Percentiles rank a stretch among this genome's conserved stretches.
These are phyloP conservation scores for Eucalyptus sp. DNA, from an alignment of 345 rosid genomes.

Conservation along the genomic window DNA sequence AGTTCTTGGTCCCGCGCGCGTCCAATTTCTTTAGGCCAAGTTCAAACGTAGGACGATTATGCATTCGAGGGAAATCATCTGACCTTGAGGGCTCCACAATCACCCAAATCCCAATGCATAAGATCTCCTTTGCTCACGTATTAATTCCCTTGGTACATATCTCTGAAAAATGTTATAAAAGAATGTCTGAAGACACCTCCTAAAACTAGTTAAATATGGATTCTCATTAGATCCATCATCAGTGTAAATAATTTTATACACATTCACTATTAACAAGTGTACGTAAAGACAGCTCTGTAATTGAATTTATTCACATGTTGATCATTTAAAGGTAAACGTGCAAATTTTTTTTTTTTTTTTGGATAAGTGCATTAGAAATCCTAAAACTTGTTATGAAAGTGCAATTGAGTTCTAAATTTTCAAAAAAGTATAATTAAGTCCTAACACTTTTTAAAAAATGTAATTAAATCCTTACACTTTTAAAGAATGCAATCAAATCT, in stretches of 20 bases:
- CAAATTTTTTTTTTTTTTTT: too few species aligned
- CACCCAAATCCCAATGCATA: not conserved
- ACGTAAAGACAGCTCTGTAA: not conserved
- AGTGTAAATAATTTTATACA: not conserved
- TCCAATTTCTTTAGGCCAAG: not conserved
- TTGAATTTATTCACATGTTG: not conserved
- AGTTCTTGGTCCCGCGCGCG: not conserved
- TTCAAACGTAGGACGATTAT: not conserved
- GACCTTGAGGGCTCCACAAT: not conserved
- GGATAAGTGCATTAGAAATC: accelerated
- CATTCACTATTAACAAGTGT: not conserved
- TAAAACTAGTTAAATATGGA: not conserved
- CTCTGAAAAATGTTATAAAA: not conserved
- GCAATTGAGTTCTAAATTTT: accelerated
- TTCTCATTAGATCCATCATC: not conserved
- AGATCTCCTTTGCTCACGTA: not conserved
- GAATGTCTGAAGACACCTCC: not conserved
- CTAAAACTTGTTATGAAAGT: too few species aligned
- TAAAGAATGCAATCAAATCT: too few species aligned
- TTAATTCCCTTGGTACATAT: not conserved
- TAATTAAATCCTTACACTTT: too few species aligned
- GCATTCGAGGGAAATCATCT: not conserved
- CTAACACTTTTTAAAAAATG: too few species aligned
- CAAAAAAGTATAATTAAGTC: too few species aligned
- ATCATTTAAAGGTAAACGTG: not conserved